Evolutionary conservation across 169 alveolate species (phyloP), one percentile per base, ranked within the genome.

Genomic region (Theileria parva): DNA sequence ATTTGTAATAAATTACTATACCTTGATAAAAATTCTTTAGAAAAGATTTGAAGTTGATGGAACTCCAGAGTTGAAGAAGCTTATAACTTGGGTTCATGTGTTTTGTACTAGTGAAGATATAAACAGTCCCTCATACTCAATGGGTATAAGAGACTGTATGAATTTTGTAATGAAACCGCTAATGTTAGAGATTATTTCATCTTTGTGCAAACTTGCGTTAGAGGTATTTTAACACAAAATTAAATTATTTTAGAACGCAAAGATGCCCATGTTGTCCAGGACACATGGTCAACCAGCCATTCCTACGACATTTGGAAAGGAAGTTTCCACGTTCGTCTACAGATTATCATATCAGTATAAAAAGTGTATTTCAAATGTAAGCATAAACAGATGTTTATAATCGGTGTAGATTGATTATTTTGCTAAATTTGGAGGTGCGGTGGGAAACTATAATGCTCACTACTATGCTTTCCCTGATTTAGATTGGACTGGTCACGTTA

Each of bases 231-330:
- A 17, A 32, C 1, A 0, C 9, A 21, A 34, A 1, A 66, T 50
- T 39, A 34, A 13, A 17, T 59, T 0, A n/a, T 55, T 21, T 61
- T 77, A 93, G 87, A 86, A 92, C 74, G 94, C 98, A 8, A 88
- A 88, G 55, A 80, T 88, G 23, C 94, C 99, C 0, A 92, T 97
- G 95, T 90, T 97, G 70, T 80, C 97, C 12, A 92, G 97, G 77
- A 97, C 99, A 12, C 99, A 97, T 79, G 99, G 99, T 13, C 97
- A 97, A 80, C 96, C 99, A 7, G 99, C 99, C 21, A 87, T 98
- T 39, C 98, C 99, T 6, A 96, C 99, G 17, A 97, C 99, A 0
- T 93, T 97, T 25, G 99, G 99, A 25, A 97, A 97, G 79, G 99
- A 97, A 88, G 63, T 95, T 51, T 97, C 98, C 19, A 95, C 94